Evolutionary conservation across 2,329 filamentous ascomycete genomes (phyloP).

Genomic region (Sporothrix euskadiensis): DNA sequence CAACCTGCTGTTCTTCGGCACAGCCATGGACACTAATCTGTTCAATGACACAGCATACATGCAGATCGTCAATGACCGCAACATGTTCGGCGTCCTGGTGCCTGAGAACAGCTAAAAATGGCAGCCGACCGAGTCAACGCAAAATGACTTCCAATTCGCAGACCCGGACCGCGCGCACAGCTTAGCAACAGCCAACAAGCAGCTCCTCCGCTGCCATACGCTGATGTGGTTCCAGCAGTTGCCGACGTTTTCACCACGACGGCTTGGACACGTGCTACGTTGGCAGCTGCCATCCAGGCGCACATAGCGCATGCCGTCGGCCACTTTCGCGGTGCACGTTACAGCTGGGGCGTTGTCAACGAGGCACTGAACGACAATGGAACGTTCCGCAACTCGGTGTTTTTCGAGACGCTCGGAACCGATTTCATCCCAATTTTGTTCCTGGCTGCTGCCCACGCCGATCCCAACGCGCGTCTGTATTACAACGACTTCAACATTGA

Average conservation of each 20-base stretch:
- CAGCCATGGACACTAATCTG: slow-evolving; percentile 56
- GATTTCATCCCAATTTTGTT: slow-evolving; percentile 53
- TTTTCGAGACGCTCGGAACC: slow-evolving; percentile 48
- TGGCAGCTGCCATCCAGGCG: slow-evolving; percentile 53
- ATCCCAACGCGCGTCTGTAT: slow-evolving; percentile 50
- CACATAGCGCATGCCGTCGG: slow-evolving; percentile 52
- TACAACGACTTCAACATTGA: slow-evolving; percentile 59
- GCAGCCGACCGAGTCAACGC: slow-evolving; percentile 56
- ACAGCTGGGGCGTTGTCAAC: slow-evolving; percentile 57
- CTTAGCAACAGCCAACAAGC: slow-evolving; percentile 40
- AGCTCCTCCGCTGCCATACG: slow-evolving; percentile 58
- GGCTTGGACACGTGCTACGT: slow-evolving; percentile 54
- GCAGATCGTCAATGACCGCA: slow-evolving; percentile 49
- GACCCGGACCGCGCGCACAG: slow-evolving; percentile 47
- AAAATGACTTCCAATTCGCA: slow-evolving; percentile 54
- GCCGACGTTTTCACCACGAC: slow-evolving; percentile 45
- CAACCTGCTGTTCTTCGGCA: slow-evolving; percentile 57
- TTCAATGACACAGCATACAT: slow-evolving; percentile 52
- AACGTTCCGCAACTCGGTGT: slow-evolving; percentile 47
- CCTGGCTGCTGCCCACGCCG: slow-evolving; percentile 46
- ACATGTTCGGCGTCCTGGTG: slow-evolving; percentile 59
- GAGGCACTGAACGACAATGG: slow-evolving; percentile 54
- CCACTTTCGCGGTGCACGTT: slow-evolving; percentile 51
- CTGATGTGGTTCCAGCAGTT: slow-evolving; percentile 50
- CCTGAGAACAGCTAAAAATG: slow-evolving; percentile 58